These are phyloP conservation scores for Vitis riparia DNA, from an alignment of 164 flowering plant genomes.

Conservation along the genomic window DNA sequence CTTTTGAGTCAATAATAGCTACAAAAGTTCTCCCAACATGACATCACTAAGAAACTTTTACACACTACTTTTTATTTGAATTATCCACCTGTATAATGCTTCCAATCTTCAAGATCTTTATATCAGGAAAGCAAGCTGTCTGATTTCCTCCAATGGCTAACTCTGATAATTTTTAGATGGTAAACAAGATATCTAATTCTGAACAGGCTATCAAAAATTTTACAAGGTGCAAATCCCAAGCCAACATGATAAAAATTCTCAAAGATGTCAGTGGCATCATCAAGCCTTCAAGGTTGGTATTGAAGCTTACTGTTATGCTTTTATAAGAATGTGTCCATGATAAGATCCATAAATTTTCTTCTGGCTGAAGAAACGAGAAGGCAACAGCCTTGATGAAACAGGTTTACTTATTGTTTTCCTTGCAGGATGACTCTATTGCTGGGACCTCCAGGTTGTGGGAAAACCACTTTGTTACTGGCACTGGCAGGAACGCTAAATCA, in stretches of 20 bases:
- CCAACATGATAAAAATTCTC: slow-evolving; percentile 7
- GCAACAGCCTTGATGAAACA: no score
- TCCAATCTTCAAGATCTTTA: no score
- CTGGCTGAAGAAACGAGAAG: neutral
- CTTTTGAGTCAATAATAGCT: no score
- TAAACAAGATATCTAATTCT: neutral
- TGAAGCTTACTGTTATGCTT: neutral
- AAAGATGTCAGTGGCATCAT: slow-evolving; percentile 19
- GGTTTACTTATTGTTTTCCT: no score
- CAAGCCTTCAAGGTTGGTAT: slow-evolving; percentile 14
- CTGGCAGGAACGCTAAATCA: slow-evolving; percentile 13
- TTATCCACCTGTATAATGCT: no score
- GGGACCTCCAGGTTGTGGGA: slow-evolving; percentile 24
- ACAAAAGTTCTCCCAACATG: no score
- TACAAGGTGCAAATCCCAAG: neutral
- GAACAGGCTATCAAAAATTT: neutral
- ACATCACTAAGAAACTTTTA: no score
- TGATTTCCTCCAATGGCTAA: neutral
- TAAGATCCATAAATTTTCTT: neutral
- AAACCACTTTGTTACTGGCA: slow-evolving; percentile 14
- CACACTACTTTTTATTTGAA: no score
- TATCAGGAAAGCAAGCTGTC: neutral
- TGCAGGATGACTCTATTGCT: slow-evolving; percentile 20
- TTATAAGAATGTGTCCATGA: no score
- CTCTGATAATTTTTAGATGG: neutral